Evolutionary conservation across 2,329 filamentous ascomycete species (phyloP), one percentile per base, ranked within the genome.

Genomic region (Eutypella sp.): DNA sequence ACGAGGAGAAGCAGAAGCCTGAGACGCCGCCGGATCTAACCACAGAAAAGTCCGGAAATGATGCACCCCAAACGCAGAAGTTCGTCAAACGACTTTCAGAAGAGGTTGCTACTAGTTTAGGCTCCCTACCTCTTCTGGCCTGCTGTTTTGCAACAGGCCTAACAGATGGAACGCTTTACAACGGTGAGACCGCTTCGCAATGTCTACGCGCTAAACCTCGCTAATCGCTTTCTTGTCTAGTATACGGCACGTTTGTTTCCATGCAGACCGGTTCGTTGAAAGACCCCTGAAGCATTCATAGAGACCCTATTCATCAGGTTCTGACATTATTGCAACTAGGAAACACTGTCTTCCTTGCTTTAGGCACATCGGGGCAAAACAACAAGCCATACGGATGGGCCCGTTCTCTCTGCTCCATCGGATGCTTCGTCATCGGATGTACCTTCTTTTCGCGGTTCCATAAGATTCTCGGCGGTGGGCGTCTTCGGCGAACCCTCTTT

Each of bases 291-390:
- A 7, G 36, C 9, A 11, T 15, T 5, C 10, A n/a, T 10, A 37
- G 3, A 9, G 13, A 4, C 5, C 15, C 5, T 41, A 57, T 4
- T 4, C 6, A 3, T 20, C 8, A 11, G n/a, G 27, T 31, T 20
- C 24, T 38, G n/a, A 42, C 33, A n/a, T 42, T 33, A 39, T 33
- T n/a, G 16, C 23, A 18, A 19, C 19, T 52, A 62, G 67, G 68
- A 44, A 70, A 70, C 43, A 70, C 67, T 16, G 67, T 71, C 39
- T 71, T 70, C 50, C 57, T 70, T n/a, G 67, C 66, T 10, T 57
- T 71, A 13, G 67, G 67, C 4, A 63, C 67, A 0, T 67, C 67
- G 0, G 60, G 64, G 22, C 67, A 69, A 41, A 68, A 69, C 42
- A 61, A 58, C 27, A 64, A 53, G 34, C 64, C 66, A 2, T 71